Conservation (phyloP, 192 early-diverging fungal genomes). For the Allomyces macrogynus region DNA sequence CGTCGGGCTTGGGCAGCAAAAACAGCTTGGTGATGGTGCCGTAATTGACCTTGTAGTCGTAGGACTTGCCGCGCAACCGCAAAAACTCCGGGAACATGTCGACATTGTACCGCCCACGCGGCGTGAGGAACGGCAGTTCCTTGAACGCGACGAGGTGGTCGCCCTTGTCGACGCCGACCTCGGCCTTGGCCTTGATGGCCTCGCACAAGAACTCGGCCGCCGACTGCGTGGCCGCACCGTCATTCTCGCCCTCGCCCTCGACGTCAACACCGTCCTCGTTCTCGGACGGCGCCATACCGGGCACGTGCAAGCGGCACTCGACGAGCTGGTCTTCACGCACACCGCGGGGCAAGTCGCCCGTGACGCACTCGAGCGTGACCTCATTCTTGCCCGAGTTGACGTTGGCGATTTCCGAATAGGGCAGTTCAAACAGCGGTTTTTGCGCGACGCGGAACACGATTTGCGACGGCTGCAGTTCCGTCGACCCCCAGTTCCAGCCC, state of each 20-base stretch:
- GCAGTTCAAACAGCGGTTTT: conserved; percentile 78
- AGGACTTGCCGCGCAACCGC: conserved; percentile 87
- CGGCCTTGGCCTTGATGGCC: conserved; percentile 1
- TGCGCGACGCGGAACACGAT: conserved; percentile 66
- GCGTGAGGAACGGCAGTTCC: conserved; percentile 74
- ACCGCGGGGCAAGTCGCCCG: conserved; percentile 26
- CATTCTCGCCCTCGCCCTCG: conserved; percentile 19
- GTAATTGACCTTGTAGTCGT: conserved; percentile 94
- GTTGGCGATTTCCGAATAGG: conserved; percentile 66
- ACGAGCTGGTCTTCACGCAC: conserved; percentile 55
- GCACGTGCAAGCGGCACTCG: conserved; percentile 82
- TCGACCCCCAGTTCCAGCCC: conserved; percentile 95
- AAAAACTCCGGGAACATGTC: conserved; percentile 79
- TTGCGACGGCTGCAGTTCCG: conserved; percentile 52
- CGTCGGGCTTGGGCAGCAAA: conserved; percentile 80
- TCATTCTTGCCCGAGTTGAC: conserved; percentile 76
- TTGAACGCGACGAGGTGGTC: conserved; percentile 80
- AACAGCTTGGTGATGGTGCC: conserved; percentile 64
- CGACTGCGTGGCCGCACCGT: conserved; percentile 2
- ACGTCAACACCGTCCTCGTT: conserved; percentile 12
- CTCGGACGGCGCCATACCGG: conserved; percentile 43
- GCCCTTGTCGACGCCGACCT: conserved; percentile 24
- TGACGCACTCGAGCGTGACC: conserved; percentile 73
- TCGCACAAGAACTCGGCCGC: not conserved
- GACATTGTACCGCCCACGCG: conserved; percentile 86